A percentile compares a stretch with the other conserved stretches of the same genome.
phyloP scores from a whole-genome alignment of 306 rosid species.

The Begonia peltatifolia region DNA sequence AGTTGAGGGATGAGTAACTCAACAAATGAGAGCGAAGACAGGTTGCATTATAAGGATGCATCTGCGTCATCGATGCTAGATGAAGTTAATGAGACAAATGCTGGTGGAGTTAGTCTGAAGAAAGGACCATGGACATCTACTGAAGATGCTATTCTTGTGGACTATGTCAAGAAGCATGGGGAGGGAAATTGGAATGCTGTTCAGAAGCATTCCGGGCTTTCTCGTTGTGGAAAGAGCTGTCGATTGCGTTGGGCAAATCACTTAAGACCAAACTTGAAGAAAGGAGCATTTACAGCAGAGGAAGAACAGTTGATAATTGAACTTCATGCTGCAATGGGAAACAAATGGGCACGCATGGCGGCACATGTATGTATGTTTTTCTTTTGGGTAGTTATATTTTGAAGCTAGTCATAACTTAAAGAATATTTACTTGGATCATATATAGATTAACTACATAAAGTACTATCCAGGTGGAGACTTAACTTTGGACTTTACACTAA shows the following conservation, averaged over 20 bases:
- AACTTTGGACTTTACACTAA: too few species aligned
- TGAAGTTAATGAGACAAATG: constrained; percentile 33
- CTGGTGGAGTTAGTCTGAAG: constrained; percentile 32
- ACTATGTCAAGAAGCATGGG: constrained; percentile 69
- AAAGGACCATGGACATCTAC: constrained; percentile 88
- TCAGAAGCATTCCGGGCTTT: constrained; percentile 69
- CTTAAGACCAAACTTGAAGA: constrained; percentile 81
- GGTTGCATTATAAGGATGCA: constrained; percentile 23
- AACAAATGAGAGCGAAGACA: constrained; percentile 42
- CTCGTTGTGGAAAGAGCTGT: constrained; percentile 88
- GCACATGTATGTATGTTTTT: constrained; percentile 45
- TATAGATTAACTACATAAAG: too few species aligned
- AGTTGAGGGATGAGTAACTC: constrained; percentile 29
- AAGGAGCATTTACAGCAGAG: constrained; percentile 61
- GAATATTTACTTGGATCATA: too few species aligned
- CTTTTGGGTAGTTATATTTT: background rate
- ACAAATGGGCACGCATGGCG: constrained; percentile 91
- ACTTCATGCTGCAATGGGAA: constrained; percentile 74
- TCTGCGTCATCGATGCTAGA: constrained; percentile 28
- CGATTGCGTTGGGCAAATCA: constrained; percentile 89
- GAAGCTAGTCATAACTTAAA: too few species aligned
- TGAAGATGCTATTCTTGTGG: constrained; percentile 69
- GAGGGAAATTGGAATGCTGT: constrained; percentile 94
- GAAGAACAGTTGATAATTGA: constrained; percentile 63
- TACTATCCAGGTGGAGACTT: too few species aligned